Percentiles rank a stretch among this genome's conserved stretches.
These are phyloP conservation scores for Cucurbita moschata DNA, from an alignment of 306 rosid species.

Conservation along the genomic window DNA sequence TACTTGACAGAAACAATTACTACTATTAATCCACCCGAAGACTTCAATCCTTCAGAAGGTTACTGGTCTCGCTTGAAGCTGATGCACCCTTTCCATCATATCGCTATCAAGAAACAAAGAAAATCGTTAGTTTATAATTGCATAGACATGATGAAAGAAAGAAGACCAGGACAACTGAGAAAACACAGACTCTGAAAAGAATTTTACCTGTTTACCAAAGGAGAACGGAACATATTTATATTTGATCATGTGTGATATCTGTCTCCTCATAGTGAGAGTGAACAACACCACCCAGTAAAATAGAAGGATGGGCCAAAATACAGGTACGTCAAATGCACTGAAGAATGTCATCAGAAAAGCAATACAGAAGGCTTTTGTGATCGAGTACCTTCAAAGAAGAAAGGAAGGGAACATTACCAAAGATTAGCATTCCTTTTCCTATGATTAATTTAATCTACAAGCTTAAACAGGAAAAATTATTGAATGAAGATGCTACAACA, in stretches of 20 bases:
- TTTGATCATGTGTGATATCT: constrained; percentile 88
- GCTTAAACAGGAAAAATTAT: neutral
- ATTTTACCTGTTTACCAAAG: constrained; percentile 79
- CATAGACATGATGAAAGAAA: neutral
- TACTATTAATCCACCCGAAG: constrained; percentile 18
- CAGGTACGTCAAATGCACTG: constrained; percentile 61
- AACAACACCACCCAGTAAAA: constrained; percentile 83
- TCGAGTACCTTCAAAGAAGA: constrained; percentile 55
- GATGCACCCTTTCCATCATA: constrained; percentile 46
- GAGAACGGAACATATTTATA: constrained; percentile 91
- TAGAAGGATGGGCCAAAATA: constrained; percentile 94
- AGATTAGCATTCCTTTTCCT: too few species aligned
- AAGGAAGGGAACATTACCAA: constrained; percentile 10
- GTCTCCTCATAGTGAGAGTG: constrained; percentile 83
- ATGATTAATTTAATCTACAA: neutral
- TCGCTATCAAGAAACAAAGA: constrained; percentile 30
- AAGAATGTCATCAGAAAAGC: constrained; percentile 78
- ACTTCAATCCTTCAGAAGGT: constrained; percentile 33
- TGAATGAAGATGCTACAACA: neutral
- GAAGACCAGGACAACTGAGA: neutral
- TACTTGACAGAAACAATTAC: constrained; percentile 14
- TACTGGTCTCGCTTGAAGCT: constrained; percentile 28
- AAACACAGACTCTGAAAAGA: neutral
- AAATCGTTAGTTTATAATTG: constrained; percentile 1
- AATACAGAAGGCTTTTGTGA: constrained; percentile 81